Conservation (phyloP, 768 basidiomycete genomes). For the Rhodotorula paludigena region DNA sequence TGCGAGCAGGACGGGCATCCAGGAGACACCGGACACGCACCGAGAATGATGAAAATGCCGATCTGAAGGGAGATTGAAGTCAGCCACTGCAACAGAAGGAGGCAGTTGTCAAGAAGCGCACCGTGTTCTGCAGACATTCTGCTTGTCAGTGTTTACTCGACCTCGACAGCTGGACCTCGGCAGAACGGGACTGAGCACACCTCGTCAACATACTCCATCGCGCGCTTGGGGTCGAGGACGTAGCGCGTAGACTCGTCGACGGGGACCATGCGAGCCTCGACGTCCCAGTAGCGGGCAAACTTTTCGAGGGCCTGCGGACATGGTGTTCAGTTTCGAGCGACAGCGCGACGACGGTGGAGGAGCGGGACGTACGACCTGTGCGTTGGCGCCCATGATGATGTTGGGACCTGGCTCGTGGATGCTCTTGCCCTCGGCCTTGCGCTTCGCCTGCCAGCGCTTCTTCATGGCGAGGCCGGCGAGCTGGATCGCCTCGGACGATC, state of each 20-base stretch:
- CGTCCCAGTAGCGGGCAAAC: constrained; percentile 60
- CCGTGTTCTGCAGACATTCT: neutral
- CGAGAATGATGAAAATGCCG: constrained; percentile 61
- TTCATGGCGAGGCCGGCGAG: constrained; percentile 70
- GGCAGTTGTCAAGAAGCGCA: neutral
- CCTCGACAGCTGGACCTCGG: no score
- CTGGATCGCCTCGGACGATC: constrained; percentile 63
- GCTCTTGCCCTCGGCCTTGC: constrained; percentile 60
- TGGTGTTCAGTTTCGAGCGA: no score
- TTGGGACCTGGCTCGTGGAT: constrained; percentile 61
- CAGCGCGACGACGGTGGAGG: no score
- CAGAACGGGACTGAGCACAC: no score
- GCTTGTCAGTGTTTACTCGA: no score
- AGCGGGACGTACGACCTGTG: no score
- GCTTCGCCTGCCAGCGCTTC: constrained; percentile 62
- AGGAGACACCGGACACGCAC: constrained; percentile 22
- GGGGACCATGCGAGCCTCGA: constrained; percentile 61
- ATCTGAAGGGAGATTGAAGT: constrained; percentile 45
- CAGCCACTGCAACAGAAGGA: neutral
- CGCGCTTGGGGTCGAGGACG: constrained; percentile 65
- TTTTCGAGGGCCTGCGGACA: constrained; percentile 36
- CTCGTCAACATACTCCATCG: constrained; percentile 64
- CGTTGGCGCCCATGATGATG: constrained; percentile 62
- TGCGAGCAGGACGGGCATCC: neutral
- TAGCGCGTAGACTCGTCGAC: constrained; percentile 63